Base-by-base conservation (phyloP, 805 yeast species). In the Metschnikowia amazonensis region DNA sequence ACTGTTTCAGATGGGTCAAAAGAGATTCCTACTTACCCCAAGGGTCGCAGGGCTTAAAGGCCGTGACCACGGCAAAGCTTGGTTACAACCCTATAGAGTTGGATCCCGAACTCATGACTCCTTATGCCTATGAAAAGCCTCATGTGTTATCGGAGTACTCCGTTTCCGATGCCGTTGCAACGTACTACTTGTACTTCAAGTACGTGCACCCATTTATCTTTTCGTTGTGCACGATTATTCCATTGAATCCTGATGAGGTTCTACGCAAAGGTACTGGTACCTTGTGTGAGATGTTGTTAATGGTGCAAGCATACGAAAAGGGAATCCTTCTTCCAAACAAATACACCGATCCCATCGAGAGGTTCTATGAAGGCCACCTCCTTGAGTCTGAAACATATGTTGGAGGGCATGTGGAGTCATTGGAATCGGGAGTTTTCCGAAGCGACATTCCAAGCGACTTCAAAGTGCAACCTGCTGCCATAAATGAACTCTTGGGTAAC, bases 121-220 rank as follows among this genome's bases (percentile, higher is more conserved):
- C 97, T 0, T 94, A 92, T 64, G 99, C 99, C 3, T 81, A 84
- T 54, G 96, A 90, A 58, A 80, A 85, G 56, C 99, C 99, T 1
- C 98, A 94, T 59, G 69, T 84, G 3, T 67, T 94, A 42, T 89
- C 99, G 0, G 99, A 95, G 62, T 94, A 94, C 65, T 95, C 99
- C 0, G 99, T 94, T 23, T 95, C 99, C 46, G 99, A 94, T 75
- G 99, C 99, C 10, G 99, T 95, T 32, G 99, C 99, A 4, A 94
- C 99, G 0, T 94, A 90, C 62, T 94, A 94, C 65, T 72, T 94
- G 37, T 94, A 90, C 70, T 90, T 86, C 81, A 94, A 94, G 66
- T 95, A 94, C 61, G 97, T 94, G 43, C 98, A 90, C 65, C 98
- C 98, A 1, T 94, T 94, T 68, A 85, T 94, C 55, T 89, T 94